These are phyloP conservation scores for Coniochaeta sp. DNA, from an alignment of 2,329 filamentous ascomycete genomes.

Conservation along the genomic window DNA sequence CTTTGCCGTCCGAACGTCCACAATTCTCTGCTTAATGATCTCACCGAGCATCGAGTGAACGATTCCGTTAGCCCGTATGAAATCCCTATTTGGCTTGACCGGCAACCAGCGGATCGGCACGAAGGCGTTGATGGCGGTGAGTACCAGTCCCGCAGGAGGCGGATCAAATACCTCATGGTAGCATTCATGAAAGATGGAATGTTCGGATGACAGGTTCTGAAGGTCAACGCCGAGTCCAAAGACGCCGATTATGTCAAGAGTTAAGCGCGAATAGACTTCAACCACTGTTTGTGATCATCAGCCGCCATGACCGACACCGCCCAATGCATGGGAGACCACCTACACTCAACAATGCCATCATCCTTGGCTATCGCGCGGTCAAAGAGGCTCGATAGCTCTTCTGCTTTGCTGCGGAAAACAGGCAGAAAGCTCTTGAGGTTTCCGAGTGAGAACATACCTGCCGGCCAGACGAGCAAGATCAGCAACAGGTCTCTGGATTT, in stretches of 20 bases:
- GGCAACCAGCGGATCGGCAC: slow-evolving; percentile 28
- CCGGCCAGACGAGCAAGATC: slow-evolving; percentile 4
- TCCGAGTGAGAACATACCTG: slow-evolving; percentile 21
- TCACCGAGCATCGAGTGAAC: slow-evolving; percentile 20
- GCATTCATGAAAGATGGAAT: slow-evolving; percentile 16
- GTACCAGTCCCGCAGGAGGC: slow-evolving; percentile 11
- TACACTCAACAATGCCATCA: neutral
- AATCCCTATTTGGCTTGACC: slow-evolving; percentile 25
- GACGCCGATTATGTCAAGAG: slow-evolving; percentile 27
- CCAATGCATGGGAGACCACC: neutral
- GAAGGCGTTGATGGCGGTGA: slow-evolving; percentile 22
- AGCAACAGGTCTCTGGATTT: slow-evolving; percentile 14
- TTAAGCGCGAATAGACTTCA: slow-evolving; percentile 20
- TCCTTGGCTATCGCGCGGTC: slow-evolving; percentile 1
- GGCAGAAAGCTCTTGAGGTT: slow-evolving; percentile 26
- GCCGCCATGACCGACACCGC: too few relatives aligned
- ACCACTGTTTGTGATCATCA: slow-evolving; percentile 6
- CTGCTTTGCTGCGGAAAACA: slow-evolving; percentile 24
- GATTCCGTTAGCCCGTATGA: slow-evolving; percentile 20
- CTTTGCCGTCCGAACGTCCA: slow-evolving; percentile 8
- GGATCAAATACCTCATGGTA: slow-evolving; percentile 19
- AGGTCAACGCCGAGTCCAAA: slow-evolving; percentile 25
- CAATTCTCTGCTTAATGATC: slow-evolving; percentile 17
- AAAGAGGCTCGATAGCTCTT: slow-evolving; percentile 18
- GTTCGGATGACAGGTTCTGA: slow-evolving; percentile 15